Percentiles rank a stretch among this genome's conserved stretches.
phyloP scores from a whole-genome alignment of 2,329 filamentous ascomycete species.

The Alternaria gansuensis region DNA sequence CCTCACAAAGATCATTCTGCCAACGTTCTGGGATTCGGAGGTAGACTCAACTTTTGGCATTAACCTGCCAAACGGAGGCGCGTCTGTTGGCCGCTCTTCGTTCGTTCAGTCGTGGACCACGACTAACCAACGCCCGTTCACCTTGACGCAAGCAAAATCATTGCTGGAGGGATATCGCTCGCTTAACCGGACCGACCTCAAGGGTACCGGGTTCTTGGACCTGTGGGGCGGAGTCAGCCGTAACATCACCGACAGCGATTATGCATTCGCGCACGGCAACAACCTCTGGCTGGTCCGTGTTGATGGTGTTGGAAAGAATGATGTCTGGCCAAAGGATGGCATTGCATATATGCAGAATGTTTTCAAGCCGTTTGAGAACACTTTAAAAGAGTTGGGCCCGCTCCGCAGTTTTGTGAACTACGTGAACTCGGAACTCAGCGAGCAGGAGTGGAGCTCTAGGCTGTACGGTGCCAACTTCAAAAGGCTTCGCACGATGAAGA shows the following conservation, averaged over 20 bases:
- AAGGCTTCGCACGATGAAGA: slow-evolving; percentile 28
- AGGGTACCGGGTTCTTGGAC: slow-evolving; percentile 27
- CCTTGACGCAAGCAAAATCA: slow-evolving; percentile 19
- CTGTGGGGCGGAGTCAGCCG: slow-evolving; percentile 31
- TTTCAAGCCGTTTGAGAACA: slow-evolving; percentile 27
- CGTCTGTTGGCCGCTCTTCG: slow-evolving; percentile 27
- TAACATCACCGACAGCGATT: slow-evolving; percentile 25
- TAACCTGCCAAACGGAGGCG: slow-evolving; percentile 26
- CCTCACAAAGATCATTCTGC: slow-evolving; percentile 21
- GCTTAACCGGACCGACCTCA: slow-evolving; percentile 28
- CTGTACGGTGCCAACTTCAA: slow-evolving; percentile 29
- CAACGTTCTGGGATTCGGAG: slow-evolving; percentile 31
- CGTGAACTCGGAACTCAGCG: slow-evolving; percentile 26
- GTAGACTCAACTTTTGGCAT: slow-evolving; percentile 23
- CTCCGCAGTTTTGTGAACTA: slow-evolving; percentile 34
- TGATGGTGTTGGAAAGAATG: slow-evolving; percentile 23
- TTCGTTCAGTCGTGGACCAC: slow-evolving; percentile 28
- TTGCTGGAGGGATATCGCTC: slow-evolving; percentile 19
- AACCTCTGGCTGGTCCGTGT: slow-evolving; percentile 35
- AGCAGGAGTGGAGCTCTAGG: slow-evolving; percentile 28
- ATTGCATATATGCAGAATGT: slow-evolving; percentile 32
- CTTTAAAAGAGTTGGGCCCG: slow-evolving; percentile 20
- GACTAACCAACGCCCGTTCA: slow-evolving; percentile 24
- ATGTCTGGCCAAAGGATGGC: slow-evolving; percentile 29
- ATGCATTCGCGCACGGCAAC: slow-evolving; percentile 27